A percentile compares a stretch with the other conserved stretches of the same genome.
These are phyloP conservation scores for Cokeromyces recurvatus DNA, from an alignment of 371 early-diverging fungal species.

Conservation along the genomic window DNA sequence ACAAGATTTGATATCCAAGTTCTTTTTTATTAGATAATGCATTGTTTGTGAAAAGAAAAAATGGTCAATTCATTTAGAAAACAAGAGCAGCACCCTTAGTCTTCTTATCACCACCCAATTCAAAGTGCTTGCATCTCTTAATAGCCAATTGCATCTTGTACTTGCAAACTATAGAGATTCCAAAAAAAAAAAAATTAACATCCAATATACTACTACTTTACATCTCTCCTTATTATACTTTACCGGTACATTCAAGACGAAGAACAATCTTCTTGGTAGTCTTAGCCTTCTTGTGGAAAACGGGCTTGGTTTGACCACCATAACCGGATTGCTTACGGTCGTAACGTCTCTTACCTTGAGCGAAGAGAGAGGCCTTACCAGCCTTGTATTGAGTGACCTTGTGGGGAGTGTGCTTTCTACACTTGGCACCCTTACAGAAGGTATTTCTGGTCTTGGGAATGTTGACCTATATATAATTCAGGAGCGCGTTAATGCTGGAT, in stretches of 20 bases:
- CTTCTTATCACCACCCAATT: constrained; percentile 99
- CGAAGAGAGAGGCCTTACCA: constrained; percentile 97
- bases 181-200: not conserved
- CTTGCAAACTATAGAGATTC: constrained; percentile 76
- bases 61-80: constrained; percentile 53
- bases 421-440: constrained; percentile 95
- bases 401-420: constrained; percentile 98
- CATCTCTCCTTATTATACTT: not conserved
- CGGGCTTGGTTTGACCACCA: constrained; percentile 99
- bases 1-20: too few relatives aligned
- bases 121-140: constrained; percentile 99
- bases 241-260: constrained; percentile 93
- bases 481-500: too few relatives aligned
- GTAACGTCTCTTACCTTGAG: constrained; percentile 84
- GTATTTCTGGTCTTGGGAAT: constrained; percentile 97
- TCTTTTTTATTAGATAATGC: too few relatives aligned
- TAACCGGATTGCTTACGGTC: constrained; percentile 86
- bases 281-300: constrained; percentile 94
- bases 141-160: constrained; percentile 92
- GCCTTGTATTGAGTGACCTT: constrained; percentile 99
- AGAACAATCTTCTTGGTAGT: constrained; percentile 99
- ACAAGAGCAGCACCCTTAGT: constrained; percentile 71
- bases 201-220: not conserved
- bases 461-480: constrained; percentile 89
- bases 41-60: too few relatives aligned